These are phyloP conservation scores for Phaffomyces thermotolerans DNA, from an alignment of 805 yeast genomes.

Conservation along the genomic window DNA sequence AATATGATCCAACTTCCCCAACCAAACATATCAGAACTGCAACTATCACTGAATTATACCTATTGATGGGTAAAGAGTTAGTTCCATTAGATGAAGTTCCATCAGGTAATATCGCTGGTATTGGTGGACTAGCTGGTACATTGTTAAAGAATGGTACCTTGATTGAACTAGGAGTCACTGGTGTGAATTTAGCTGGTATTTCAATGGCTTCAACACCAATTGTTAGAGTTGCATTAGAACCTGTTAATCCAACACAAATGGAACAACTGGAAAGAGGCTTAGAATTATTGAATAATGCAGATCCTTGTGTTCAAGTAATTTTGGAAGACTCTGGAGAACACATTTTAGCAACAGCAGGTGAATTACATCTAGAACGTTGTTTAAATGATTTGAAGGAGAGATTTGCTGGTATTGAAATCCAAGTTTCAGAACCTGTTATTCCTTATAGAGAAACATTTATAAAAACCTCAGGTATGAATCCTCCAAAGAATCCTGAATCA, in stretches of 20 bases:
- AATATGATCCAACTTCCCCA: conserved; percentile 63
- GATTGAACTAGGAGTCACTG: conserved; percentile 47
- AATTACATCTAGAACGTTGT: conserved; percentile 91
- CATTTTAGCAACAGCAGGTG: conserved; percentile 93
- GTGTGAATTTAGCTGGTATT: conserved; percentile 73
- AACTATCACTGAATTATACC: conserved; percentile 59
- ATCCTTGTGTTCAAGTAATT: conserved; percentile 87
- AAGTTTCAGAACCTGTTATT: conserved; percentile 85
- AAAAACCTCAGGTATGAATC: conserved; percentile 42
- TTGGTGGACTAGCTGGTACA: conserved; percentile 81
- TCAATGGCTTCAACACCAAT: conserved; percentile 80
- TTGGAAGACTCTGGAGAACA: conserved; percentile 89
- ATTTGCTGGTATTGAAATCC: conserved; percentile 85
- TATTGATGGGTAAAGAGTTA: conserved; percentile 90
- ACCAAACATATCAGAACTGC: conserved; percentile 49
- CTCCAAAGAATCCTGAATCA: conserved; percentile 36
- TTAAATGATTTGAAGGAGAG: conserved; percentile 83
- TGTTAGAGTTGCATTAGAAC: conserved; percentile 93
- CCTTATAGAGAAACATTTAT: conserved; percentile 87
- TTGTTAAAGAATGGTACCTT: conserved; percentile 84
- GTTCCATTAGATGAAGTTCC: conserved; percentile 75
- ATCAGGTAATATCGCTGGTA: conserved; percentile 92
- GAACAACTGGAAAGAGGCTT: conserved; percentile 72
- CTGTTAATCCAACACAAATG: conserved; percentile 78
- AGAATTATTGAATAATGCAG: conserved; percentile 74